A percentile compares a stretch with the other conserved stretches of the same genome.
Evolutionary conservation across 1,284 basidiomycete genomes (phyloP).

Genomic region (Ustilago sp.): DNA sequence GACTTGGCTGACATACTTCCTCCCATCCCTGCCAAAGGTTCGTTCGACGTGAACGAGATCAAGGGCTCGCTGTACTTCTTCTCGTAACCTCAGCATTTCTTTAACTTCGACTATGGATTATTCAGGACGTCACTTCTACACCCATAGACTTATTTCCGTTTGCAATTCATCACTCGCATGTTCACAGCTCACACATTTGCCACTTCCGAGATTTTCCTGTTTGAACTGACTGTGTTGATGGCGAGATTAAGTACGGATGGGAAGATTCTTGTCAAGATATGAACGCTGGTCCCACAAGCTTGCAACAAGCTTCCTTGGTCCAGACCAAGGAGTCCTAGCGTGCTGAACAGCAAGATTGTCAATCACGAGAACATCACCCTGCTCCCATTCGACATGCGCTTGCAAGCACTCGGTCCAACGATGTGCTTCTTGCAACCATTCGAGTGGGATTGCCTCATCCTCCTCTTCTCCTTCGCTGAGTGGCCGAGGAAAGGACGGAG

Average conservation of each 20-base stretch:
- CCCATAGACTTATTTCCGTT: slow-evolving; percentile 23
- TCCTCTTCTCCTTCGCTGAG: slow-evolving; percentile 9
- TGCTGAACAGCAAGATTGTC: slow-evolving; percentile 58
- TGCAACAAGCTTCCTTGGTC: slow-evolving; percentile 45
- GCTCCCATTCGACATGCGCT: slow-evolving; percentile 50
- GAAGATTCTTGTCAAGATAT: slow-evolving; percentile 31
- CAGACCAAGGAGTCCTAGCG: slow-evolving; percentile 47
- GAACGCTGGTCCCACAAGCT: slow-evolving; percentile 52
- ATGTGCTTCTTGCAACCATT: slow-evolving; percentile 39
- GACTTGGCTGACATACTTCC: slow-evolving; percentile 83
- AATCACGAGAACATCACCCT: slow-evolving; percentile 49
- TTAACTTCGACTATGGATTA: slow-evolving; percentile 1
- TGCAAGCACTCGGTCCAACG: slow-evolving; percentile 35
- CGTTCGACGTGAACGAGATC: slow-evolving; percentile 87
- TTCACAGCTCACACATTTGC: neutral
- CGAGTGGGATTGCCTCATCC: slow-evolving; percentile 38
- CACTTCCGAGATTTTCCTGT: neutral
- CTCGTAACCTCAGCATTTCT: slow-evolving; percentile 34
- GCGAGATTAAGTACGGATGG: slow-evolving; percentile 20
- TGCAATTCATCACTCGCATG: slow-evolving; percentile 6
- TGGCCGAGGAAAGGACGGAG: slow-evolving; percentile 34
- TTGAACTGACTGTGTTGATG: neutral
- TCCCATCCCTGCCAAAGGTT: slow-evolving; percentile 84
- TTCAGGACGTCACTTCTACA: slow-evolving; percentile 4
- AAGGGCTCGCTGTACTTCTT: slow-evolving; percentile 67